These are phyloP conservation scores for Neurospora sp. DNA, from an alignment of 495 filamentous ascomycete genomes.

Conservation along the genomic window DNA sequence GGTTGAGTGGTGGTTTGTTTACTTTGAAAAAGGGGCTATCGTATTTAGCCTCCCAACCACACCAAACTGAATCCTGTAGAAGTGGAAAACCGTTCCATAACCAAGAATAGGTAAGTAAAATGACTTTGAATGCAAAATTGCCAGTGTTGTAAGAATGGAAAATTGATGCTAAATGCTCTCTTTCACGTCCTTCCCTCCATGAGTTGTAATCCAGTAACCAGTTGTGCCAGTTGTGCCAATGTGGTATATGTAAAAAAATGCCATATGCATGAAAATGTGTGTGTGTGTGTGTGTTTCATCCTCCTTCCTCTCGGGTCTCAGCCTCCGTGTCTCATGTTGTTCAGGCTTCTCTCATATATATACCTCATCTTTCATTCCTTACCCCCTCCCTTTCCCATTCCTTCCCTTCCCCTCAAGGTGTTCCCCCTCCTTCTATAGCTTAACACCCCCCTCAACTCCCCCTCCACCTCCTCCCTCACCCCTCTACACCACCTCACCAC, in stretches of 20 bases:
- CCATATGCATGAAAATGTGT: background rate
- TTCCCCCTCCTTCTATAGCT: background rate
- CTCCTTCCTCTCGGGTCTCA: background rate
- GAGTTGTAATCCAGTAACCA: background rate
- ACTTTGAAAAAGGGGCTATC: too few relatives aligned
- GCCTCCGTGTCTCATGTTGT: background rate
- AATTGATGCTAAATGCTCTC: background rate
- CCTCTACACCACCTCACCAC: slow-evolving; percentile 67
- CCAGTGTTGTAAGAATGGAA: background rate
- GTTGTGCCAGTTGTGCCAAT: background rate
- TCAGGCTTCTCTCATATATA: background rate
- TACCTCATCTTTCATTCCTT: background rate
- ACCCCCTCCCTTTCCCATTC: background rate
- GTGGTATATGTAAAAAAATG: background rate
- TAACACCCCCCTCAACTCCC: slow-evolving; percentile 17
- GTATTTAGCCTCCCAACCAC: too few relatives aligned
- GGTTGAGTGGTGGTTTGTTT: too few relatives aligned
- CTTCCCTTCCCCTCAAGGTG: background rate
- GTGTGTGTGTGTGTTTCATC: background rate
- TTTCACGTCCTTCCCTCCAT: background rate
- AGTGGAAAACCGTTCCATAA: too few relatives aligned
- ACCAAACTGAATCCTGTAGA: too few relatives aligned
- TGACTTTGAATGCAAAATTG: background rate
- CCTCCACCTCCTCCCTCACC: slow-evolving; percentile 64
- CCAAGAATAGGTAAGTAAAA: too few relatives aligned